phyloP scores from a whole-genome alignment of 2,329 filamentous ascomycete species.

The Waltergamsia citrina region DNA sequence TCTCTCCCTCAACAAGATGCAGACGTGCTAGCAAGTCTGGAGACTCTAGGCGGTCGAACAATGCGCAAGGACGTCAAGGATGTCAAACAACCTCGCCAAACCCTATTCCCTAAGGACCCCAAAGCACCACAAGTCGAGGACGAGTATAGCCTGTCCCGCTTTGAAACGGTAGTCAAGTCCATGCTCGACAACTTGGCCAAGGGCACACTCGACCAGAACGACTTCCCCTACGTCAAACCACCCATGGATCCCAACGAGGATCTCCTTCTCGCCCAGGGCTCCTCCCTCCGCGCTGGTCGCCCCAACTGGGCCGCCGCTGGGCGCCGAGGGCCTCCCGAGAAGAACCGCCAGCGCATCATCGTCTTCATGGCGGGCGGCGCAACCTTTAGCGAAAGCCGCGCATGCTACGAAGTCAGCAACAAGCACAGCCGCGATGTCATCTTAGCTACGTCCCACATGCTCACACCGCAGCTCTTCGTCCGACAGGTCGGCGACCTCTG shows the following conservation, averaged over 20 bases:
- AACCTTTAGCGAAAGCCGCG: conserved; percentile 81
- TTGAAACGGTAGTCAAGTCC: conserved; percentile 71
- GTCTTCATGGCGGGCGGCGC: conserved; percentile 94
- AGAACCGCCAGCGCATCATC: conserved; percentile 83
- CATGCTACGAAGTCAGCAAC: conserved; percentile 79
- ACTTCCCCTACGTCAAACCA: conserved; percentile 67
- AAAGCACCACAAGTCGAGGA: conserved; percentile 49
- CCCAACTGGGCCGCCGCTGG: conserved; percentile 91
- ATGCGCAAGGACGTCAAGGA: conserved; percentile 62
- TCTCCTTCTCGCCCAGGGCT: conserved; percentile 44
- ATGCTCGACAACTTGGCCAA: conserved; percentile 68
- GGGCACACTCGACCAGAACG: conserved; percentile 54
- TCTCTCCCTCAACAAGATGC: conserved; percentile 65
- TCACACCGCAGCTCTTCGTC: conserved; percentile 74
- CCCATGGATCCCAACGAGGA: conserved; percentile 55
- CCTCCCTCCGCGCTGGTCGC: conserved; percentile 82
- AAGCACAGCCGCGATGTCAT: conserved; percentile 73
- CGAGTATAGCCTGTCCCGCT: conserved; percentile 80
- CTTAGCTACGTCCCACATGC: conserved; percentile 84
- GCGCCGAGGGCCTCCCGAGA: conserved; percentile 48
- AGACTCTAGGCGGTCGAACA: conserved; percentile 69
- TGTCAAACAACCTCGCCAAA: conserved; percentile 50
- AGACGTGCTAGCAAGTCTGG: conserved; percentile 67
- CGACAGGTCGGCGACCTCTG: conserved; percentile 75
- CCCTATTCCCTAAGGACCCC: conserved; percentile 63